Evolutionary conservation across 345 rosid genomes (phyloP), one percentile per base, ranked within the genome.

Genomic region (Populus tremula): DNA sequence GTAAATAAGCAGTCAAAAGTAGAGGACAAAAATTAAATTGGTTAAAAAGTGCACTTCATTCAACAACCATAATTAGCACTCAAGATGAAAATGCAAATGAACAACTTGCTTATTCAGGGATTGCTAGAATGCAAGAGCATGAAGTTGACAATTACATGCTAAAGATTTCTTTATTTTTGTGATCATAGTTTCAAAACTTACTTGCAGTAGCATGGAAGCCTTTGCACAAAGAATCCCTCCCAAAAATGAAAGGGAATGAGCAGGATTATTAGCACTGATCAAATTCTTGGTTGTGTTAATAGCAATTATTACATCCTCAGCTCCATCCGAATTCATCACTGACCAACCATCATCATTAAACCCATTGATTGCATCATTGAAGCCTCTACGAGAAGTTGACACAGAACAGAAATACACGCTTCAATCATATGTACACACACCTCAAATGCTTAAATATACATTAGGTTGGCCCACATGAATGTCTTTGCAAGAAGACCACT

Each of bases 141-240:
- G 62, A 21, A n/a, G 62, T 18, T 20, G 36, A 36, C 4, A 36
- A 4, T 20, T 36, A 67, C n/a, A 36, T 9, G 36, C 38, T 20
- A 67, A 6, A 20, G 5, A 67, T 16, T 36, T 67, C 71, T 23
- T n/a, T n/a, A n/a, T 10, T 1, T 21, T 27, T 20, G 20, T 33
- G 16, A 31, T 17, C 21, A 18, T 1, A 65, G 29, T 31, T 23
- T 69, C 35, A 31, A 12, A 63, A n/a, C 78, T 63, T 64, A 93
- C 99, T 87, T 91, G 98, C 77, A 96, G 92, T 47, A 94, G 90
- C 99, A 96, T 94, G n/a, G 99, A 96, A 61, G 98, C 98, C 83
- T 94, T 96, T n/a, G 98, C 99, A 84, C 99, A 96, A 29, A 96
- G 92, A 59, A 94, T 89, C 4, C 99, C 99, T 72, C 99, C 99